These are phyloP conservation scores for Elsinoe necatrix DNA, from an alignment of 2,329 filamentous ascomycete species.

Conservation along the genomic window DNA sequence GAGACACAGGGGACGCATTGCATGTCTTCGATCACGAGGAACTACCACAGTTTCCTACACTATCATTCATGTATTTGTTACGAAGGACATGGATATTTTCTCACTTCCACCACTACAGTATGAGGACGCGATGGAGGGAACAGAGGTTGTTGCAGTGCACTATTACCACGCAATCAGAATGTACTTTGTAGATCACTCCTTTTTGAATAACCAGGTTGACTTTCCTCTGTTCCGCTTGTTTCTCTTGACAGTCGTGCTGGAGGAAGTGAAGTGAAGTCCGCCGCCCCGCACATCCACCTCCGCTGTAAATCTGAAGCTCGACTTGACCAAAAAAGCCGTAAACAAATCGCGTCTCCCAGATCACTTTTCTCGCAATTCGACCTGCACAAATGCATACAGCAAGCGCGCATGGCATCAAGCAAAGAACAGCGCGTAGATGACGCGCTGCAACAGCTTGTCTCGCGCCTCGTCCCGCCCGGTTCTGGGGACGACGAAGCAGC, in stretches of 20 bases:
- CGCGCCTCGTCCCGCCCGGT: conserved; percentile 57
- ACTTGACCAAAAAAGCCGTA: not conserved
- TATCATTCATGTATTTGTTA: conserved; percentile 13
- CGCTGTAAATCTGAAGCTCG: not conserved
- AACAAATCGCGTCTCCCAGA: not conserved
- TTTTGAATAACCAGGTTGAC: not conserved
- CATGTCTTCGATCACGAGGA: not conserved
- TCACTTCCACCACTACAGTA: not conserved
- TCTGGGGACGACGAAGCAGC: conserved; percentile 55
- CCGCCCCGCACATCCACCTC: not conserved
- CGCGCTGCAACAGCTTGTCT: conserved; percentile 70
- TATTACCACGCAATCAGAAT: not conserved
- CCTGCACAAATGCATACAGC: not conserved
- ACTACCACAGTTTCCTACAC: conserved; percentile 4
- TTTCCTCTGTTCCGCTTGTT: not conserved
- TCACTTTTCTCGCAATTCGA: not conserved
- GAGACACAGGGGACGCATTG: not conserved
- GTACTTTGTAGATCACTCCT: conserved; percentile 9
- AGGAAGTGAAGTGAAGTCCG: not conserved
- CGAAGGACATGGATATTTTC: conserved; percentile 8
- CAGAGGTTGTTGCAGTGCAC: not conserved
- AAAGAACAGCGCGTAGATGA: conserved; percentile 57
- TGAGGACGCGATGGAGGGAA: not conserved
- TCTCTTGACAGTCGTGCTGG: not conserved
- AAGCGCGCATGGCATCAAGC: conserved; percentile 15